Conservation (phyloP, 2,329 filamentous ascomycete species). For the Pleochaeta shiraiana region DNA sequence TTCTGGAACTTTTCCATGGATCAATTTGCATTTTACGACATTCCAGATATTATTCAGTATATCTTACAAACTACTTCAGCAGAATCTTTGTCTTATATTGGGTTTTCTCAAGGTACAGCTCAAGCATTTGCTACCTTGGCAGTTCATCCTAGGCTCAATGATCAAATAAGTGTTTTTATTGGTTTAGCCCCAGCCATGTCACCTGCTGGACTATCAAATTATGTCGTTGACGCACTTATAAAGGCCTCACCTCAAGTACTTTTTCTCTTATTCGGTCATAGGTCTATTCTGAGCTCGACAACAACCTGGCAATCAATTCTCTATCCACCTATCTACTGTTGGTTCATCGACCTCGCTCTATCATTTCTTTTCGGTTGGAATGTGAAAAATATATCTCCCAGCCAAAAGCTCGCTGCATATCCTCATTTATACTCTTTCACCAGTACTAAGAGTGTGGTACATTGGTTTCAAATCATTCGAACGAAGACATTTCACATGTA, state of each 20-base stretch:
- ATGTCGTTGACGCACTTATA: conserved; percentile 77
- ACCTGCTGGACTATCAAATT: conserved; percentile 71
- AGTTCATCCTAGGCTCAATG: conserved; percentile 79
- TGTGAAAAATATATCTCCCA: conserved; percentile 57
- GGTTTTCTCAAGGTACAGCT: conserved; percentile 91
- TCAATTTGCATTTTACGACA: conserved; percentile 94
- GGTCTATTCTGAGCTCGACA: conserved; percentile 75
- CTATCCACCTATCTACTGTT: conserved; percentile 84
- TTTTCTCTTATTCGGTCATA: conserved; percentile 78
- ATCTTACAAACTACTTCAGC: conserved; percentile 69
- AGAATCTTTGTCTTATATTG: conserved; percentile 77
- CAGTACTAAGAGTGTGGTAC: conserved; percentile 88
- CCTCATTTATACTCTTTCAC: conserved; percentile 94
- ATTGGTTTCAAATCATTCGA: conserved; percentile 99
- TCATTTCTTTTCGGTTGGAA: conserved; percentile 79
- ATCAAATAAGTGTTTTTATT: conserved; percentile 89
- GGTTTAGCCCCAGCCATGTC: conserved; percentile 93
- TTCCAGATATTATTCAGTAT: conserved; percentile 85
- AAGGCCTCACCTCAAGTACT: conserved; percentile 86
- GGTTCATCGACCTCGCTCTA: conserved; percentile 63
- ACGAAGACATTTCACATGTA: conserved; percentile 97
- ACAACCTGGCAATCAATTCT: conserved; percentile 96
- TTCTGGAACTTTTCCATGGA: conserved; percentile 99
- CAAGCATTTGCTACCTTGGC: conserved; percentile 89
- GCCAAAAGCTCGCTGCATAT: conserved; percentile 89